Evolutionary conservation across 225 moss, liverwort and hornwort species (phyloP), one percentile per base, ranked within the genome.

Genomic region (Pseudoscleropodium purum): DNA sequence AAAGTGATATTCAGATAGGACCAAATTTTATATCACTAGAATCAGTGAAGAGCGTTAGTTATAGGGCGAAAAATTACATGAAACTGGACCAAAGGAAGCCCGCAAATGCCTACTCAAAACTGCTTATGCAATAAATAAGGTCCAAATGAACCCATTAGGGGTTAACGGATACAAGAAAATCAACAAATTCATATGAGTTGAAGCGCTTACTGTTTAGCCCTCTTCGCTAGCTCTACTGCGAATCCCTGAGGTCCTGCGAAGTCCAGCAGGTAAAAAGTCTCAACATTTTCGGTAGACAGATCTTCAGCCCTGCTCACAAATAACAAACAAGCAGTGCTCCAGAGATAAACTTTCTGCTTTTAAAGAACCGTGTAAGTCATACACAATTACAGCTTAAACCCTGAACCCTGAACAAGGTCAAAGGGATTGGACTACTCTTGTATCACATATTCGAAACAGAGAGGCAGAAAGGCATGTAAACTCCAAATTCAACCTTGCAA

Each of bases 241-340:
- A 97, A 96, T 70, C 91, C 93, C 63, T 93, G 86, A 37, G 96
- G 97, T 87, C 97, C 96, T 66, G 95, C 93, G 80, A 95, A 97
- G 89, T 98, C 98, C 87, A 97, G 87, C 73, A 97, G 95, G 91
- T 98, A 98, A 89, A 97, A 94, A 73, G 91, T 91, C 45, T 98
- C 96, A 87, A 98, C 95, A 68, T 94, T 95, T 67, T 96, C 92
- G 77, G 93, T 93, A 52, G 88, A 87, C 56, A 98, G 84, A 81
- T 98, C 96, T 90, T 95, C 93, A 77, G 92, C 95, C 88, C 97
- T 98, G 91, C 78, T 88, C 87, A 85, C 63, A 90, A 62, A 62
- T 72, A 66, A 60, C 37, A 86, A 84, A 75, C 67, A 89, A 20
- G 65, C 60, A 86, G 30, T 23, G 47, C 45, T 54, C 26, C 37